Evolutionary conservation across 2,329 filamentous ascomycete genomes (phyloP), one percentile per base, ranked within the genome.

Genomic region (Diaporthe sp.): DNA sequence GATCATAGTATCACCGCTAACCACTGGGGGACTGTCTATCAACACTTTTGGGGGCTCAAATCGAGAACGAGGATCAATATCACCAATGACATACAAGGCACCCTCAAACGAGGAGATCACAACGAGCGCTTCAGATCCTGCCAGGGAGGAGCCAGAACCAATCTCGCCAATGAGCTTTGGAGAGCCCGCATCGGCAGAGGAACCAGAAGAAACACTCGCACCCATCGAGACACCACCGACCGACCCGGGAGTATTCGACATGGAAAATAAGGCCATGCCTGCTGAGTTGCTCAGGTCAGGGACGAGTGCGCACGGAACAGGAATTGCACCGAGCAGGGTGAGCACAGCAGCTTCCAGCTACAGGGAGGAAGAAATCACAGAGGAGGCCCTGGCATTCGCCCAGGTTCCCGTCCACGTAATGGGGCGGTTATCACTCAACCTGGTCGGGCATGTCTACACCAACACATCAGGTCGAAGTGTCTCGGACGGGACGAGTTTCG

Each of bases 401-500:
- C 74, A 75, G 59, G 74, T 75, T 2, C 74, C 74, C 8, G 65
- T 75, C 19, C 74, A 75, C 27, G 70, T 75, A 4, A 58, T 75
- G 27, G 74, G 70, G 10, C 59, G 74, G 13, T 27, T 74, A 12
- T 75, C 74, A 53, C 22, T 75, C 8, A 74, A 75, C 25, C 61
- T 75, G 19, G 74, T 74, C 47, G 74, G 74, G 30, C 74, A 75
- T 10, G 72, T 75, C 30, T 75, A 75, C 55, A 63, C 68, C 53
- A 68, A 72, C 53, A 72, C 42, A 35, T 68, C 73, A 35, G 44
- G 70, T 10, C 42, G 58, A 25, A 51, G 35, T 35, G 55, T 50
- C 12, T 74, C 74, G n/a, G 73, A 74, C 25, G 61, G 58, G n/a
- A 50, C 70, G n/a, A 73, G 74, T 47, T 66, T 53, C 37, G 32